A percentile compares a stretch with the other conserved stretches of the same genome.
Conservation (phyloP, 1,284 basidiomycete species). For the Austropuccinia psidii region DNA sequence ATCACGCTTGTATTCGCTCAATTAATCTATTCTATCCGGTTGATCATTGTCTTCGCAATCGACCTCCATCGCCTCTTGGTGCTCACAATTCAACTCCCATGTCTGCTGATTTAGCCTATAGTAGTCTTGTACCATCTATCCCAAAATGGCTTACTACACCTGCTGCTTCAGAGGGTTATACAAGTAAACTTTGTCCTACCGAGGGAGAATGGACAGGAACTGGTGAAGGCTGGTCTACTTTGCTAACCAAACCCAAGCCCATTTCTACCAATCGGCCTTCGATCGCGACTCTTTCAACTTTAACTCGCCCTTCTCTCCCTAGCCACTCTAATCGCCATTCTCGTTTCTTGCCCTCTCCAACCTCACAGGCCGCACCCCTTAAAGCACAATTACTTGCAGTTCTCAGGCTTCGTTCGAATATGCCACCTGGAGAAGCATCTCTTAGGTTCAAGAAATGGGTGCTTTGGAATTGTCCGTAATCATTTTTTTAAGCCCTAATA, state of each 20-base stretch:
- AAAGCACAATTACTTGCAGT: constrained; percentile 17
- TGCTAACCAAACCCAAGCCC: not conserved
- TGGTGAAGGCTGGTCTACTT: not conserved
- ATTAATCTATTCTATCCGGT: not conserved
- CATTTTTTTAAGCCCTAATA: not conserved
- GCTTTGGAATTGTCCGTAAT: constrained; percentile 21
- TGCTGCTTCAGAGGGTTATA: not conserved
- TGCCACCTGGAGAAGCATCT: constrained; percentile 6
- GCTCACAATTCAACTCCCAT: not conserved
- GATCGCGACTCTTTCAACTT: not conserved
- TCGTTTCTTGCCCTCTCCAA: no score
- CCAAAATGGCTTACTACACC: constrained; percentile 14
- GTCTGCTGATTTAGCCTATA: not conserved
- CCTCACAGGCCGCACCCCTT: not conserved
- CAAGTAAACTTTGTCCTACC: not conserved
- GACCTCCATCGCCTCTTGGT: not conserved
- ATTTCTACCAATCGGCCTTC: not conserved
- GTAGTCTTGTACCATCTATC: not conserved
- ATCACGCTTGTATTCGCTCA: constrained; percentile 6
- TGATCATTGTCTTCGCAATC: not conserved
- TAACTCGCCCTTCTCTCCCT: not conserved
- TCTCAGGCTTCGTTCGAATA: not conserved
- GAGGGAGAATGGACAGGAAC: constrained; percentile 1
- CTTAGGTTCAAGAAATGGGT: constrained; percentile 28
- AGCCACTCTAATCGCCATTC: not conserved